Base-by-base conservation (phyloP, 2,329 filamentous ascomycete genomes). In the Salinomyces thailandicus region DNA sequence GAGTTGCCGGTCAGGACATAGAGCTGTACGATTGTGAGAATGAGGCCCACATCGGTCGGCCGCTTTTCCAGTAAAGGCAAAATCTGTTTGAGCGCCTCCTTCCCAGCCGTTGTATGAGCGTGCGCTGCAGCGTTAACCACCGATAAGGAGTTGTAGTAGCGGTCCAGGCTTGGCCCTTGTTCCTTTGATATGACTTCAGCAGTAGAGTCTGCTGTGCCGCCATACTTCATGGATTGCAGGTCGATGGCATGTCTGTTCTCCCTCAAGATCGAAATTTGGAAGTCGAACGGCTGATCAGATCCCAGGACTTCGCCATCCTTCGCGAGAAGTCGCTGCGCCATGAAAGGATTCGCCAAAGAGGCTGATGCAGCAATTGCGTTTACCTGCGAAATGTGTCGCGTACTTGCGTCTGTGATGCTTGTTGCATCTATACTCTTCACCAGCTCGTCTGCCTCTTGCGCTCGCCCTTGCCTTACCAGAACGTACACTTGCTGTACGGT, bases 11-110 rank as follows among this genome's bases (percentile, higher is more conserved):
- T 74, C 34, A 77, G 68, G 12, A 91, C 67, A 54, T 93, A 86
- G 30, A 94, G 72, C 57, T 95, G 86, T 7, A 89, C 71, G 38
- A 85, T 73, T 7, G 84, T 86, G 26, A 95, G 67, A 16, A 84
- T 64, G 3, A 95, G 68, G 1, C 87, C 89, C 15, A 94, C 67
- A 54, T 95, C 85, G 41, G 75, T 75, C 0, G 86, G 84, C 18
- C 84, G 71, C 53, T 77, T 79, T 49, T 85, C 79, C 5, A 89
- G 64, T 9, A 87, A 59, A 1, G 75, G 73, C 3, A 84, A 61
- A 17, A 93, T 73, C 22, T 74, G 68, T 54, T 79, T 83, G 20
- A 93, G 62, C 4, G 79, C 77, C 31, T 75, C 70, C 49, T 80
- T 81, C 30, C 77, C 79, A 7, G 70, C 69, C 45, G 69, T 62